Percentiles rank a stretch among this genome's conserved stretches.
These are phyloP conservation scores for Globisporangium apiculatum DNA, from an alignment of 352 stramenopile genomes.

Conservation along the genomic window DNA sequence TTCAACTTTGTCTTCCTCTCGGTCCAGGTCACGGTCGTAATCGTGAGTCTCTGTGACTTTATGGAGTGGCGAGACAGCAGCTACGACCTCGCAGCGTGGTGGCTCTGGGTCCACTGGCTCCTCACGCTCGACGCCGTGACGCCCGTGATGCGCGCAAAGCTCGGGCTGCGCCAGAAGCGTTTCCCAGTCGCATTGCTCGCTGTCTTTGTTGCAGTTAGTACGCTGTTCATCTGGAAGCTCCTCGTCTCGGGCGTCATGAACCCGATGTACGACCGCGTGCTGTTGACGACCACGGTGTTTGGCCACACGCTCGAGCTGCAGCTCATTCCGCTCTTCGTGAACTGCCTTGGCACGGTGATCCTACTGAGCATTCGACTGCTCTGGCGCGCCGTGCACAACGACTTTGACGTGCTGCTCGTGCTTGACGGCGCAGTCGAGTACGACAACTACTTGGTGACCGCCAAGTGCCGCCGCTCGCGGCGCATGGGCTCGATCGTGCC, in stretches of 20 bases:
- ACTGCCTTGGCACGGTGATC: slow-evolving; percentile 10
- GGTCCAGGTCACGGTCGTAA: slow-evolving; percentile 14
- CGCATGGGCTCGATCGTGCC: slow-evolving; percentile 1
- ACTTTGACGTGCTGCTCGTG: slow-evolving; percentile 15
- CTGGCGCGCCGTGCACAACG: slow-evolving; percentile 13
- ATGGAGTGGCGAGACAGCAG: slow-evolving; percentile 14
- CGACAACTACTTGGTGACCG: slow-evolving; percentile 5
- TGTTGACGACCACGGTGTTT: slow-evolving; percentile 6
- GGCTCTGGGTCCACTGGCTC: slow-evolving; percentile 21
- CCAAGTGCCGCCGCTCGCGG: slow-evolving; percentile 1
- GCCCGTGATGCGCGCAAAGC: slow-evolving; percentile 11
- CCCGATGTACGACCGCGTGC: slow-evolving; percentile 13
- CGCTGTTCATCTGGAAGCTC: slow-evolving; percentile 4
- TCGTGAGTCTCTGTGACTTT: slow-evolving; percentile 17
- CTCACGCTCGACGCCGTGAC: slow-evolving; percentile 21
- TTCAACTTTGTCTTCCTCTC: slow-evolving; percentile 34
- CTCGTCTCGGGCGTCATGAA: slow-evolving; percentile 8
- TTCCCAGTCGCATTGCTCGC: slow-evolving; percentile 8
- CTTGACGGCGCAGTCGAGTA: slow-evolving; percentile 20
- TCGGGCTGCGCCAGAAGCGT: slow-evolving; percentile 5
- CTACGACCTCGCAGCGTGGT: slow-evolving; percentile 5
- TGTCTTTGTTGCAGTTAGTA: not conserved
- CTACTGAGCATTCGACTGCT: slow-evolving; percentile 18
- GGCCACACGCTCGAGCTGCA: slow-evolving; percentile 6
- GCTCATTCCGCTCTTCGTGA: slow-evolving; percentile 19